A percentile compares a stretch with the other conserved stretches of the same genome.
Conservation (phyloP, 169 alveolate genomes). For the Blepharisma undulans region DNA sequence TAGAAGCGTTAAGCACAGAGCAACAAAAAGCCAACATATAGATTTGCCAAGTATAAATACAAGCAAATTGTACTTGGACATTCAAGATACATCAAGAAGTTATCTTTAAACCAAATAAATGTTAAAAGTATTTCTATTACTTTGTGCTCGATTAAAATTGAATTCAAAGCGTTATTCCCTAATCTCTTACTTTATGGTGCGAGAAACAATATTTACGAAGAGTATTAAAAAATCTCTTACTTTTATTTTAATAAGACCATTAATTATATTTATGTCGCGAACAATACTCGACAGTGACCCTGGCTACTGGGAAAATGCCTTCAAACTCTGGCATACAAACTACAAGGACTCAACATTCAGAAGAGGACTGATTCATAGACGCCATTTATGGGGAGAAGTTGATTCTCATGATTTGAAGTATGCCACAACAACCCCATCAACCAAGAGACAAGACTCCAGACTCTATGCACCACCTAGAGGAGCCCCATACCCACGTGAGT, state of each 20-base stretch:
- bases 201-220: too few species aligned
- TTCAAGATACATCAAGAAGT: background rate
- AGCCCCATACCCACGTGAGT: slow-evolving; percentile 32
- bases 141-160: too few species aligned
- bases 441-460: background rate
- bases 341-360: slow-evolving; percentile 3
- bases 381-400: slow-evolving; percentile 1
- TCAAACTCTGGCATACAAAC: slow-evolving; percentile 28
- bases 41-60: slow-evolving; percentile 19
- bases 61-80: background rate
- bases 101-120: too few species aligned
- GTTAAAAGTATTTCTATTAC: background rate
- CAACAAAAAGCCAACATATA: background rate
- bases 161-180: too few species aligned
- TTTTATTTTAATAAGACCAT: background rate
- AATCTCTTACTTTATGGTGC: too few species aligned
- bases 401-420: slow-evolving; percentile 2
- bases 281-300: background rate
- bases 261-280: background rate
- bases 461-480: background rate
- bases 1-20: background rate
- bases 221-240: too few species aligned
- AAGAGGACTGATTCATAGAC: background rate
- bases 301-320: background rate
- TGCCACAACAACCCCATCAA: background rate